Conservation (phyloP, 805 yeast genomes). For the Hanseniaspora meyeri region DNA sequence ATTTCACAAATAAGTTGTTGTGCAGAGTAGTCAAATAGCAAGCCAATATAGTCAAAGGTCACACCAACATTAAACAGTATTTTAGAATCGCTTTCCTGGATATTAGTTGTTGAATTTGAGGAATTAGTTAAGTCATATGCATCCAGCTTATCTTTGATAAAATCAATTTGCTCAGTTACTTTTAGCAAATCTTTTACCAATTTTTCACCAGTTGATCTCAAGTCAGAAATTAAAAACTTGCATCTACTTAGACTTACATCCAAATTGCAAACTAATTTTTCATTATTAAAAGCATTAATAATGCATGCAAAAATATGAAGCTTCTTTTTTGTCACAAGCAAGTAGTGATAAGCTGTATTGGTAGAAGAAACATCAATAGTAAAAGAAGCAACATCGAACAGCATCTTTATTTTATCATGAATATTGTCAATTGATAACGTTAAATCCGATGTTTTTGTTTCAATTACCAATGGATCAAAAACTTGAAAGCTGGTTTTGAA, state of each 20-base stretch:
- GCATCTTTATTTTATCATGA: neutral
- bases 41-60: slow-evolving; percentile 3
- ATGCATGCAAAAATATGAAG: neutral
- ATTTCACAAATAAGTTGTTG: slow-evolving; percentile 11
- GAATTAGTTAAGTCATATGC: neutral
- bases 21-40: slow-evolving; percentile 10
- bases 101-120: neutral
- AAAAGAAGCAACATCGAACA: neutral
- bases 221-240: slow-evolving; percentile 4
- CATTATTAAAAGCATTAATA: neutral
- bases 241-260: neutral
- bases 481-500: neutral
- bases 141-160: neutral
- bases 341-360: neutral
- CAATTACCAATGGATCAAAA: slow-evolving; percentile 1
- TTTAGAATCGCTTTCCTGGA: neutral
- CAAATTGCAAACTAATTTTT: neutral
- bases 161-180: neutral
- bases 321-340: slow-evolving; percentile 1
- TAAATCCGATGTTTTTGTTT: neutral
- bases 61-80: neutral
- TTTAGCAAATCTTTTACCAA: neutral
- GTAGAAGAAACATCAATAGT: slow-evolving; percentile 2
- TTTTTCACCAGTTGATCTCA: slow-evolving; percentile 5
- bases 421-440: neutral